Conservation (phyloP, 148 eudicot species). For the Fagopyrum homotropicum region DNA sequence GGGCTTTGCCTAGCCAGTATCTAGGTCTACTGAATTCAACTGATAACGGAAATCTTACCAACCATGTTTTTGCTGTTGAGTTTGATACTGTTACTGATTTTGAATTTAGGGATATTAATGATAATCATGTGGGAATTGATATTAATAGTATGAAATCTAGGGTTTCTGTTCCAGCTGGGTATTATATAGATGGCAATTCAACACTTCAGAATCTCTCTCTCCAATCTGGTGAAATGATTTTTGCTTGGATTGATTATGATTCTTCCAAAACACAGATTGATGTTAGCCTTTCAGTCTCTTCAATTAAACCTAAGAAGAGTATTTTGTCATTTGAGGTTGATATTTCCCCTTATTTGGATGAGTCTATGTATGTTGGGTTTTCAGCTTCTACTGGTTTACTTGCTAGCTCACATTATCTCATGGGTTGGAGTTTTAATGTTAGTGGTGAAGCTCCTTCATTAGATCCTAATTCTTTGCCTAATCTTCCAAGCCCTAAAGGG, state of each 20-base stretch:
- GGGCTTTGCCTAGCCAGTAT: constrained; percentile 69
- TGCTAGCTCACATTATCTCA: constrained; percentile 63
- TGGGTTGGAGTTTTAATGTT: constrained; percentile 72
- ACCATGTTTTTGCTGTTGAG: constrained; percentile 74
- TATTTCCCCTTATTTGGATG: constrained; percentile 44
- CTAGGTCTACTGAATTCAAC: constrained; percentile 52
- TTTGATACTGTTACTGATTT: constrained; percentile 78
- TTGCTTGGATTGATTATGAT: constrained; percentile 80
- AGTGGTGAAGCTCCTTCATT: constrained; percentile 53
- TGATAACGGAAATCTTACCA: constrained; percentile 54
- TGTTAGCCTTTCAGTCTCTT: constrained; percentile 49
- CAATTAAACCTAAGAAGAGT: constrained; percentile 36
- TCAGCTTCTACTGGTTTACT: constrained; percentile 79
- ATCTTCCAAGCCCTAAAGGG: constrained; percentile 31
- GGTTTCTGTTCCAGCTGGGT: constrained; percentile 45
- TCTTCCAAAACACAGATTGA: constrained; percentile 25
- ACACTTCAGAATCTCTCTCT: constrained; percentile 35
- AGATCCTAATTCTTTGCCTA: constrained; percentile 47
- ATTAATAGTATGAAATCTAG: constrained; percentile 51
- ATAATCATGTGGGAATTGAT: constrained; percentile 79
- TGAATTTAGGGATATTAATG: constrained; percentile 59
- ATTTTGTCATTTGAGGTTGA: constrained; percentile 50
- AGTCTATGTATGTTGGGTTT: constrained; percentile 67
- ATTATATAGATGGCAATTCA: constrained; percentile 38
- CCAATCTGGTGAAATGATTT: constrained; percentile 48